Percentiles rank a stretch among this genome's conserved stretches.
phyloP scores from a whole-genome alignment of 2,329 filamentous ascomycete species.

The Xylaria sp. region DNA sequence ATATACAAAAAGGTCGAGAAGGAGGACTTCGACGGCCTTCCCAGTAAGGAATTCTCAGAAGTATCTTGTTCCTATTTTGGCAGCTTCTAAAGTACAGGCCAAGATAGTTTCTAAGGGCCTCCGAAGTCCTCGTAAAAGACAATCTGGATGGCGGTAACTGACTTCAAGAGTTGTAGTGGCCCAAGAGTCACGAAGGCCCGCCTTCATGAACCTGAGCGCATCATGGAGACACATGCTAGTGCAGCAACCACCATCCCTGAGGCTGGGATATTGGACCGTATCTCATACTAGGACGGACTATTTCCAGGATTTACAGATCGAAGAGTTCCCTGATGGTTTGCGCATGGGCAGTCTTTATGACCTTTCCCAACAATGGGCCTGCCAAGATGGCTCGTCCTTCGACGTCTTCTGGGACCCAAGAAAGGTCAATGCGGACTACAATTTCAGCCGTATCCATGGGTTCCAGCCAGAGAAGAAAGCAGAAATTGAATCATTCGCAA shows the following conservation, averaged over 20 bases:
- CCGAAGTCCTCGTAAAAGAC: too few species aligned
- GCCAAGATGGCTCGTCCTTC: not conserved
- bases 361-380: not conserved
- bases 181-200: not conserved
- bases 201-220: slow-evolving; percentile 16
- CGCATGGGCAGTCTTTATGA: slow-evolving; percentile 15
- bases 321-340: slow-evolving; percentile 5
- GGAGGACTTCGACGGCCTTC: not conserved
- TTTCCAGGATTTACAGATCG: not conserved
- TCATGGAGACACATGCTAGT: slow-evolving; percentile 28
- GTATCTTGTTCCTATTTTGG: too few species aligned
- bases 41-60: not conserved
- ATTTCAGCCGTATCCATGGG: too few species aligned
- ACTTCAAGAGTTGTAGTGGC: not conserved
- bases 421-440: too few species aligned
- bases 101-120: too few species aligned
- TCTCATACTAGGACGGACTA: not conserved
- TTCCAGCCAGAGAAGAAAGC: not conserved
- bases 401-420: slow-evolving; percentile 5
- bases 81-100: too few species aligned
- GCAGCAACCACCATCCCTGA: slow-evolving; percentile 15
- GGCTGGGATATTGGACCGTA: not conserved
- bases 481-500: not conserved
- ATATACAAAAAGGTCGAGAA: not conserved
- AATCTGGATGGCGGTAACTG: too few species aligned